Evolutionary conservation across 2,329 filamentous ascomycete species (phyloP), one percentile per base, ranked within the genome.

Genomic region (Aspergillus sp.): DNA sequence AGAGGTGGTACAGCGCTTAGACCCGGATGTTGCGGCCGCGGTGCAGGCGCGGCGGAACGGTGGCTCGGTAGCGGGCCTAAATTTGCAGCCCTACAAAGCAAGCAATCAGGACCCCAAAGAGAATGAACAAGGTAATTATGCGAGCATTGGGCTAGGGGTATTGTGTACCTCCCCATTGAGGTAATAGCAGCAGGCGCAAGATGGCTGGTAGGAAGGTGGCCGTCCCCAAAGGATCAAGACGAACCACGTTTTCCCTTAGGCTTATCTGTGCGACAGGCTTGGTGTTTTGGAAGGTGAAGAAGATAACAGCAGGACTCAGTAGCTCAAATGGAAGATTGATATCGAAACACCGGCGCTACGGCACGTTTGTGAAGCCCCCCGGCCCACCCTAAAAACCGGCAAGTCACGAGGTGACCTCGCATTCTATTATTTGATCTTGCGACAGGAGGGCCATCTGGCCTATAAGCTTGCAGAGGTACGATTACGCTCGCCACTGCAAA

Each of bases 81-180:
- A n/a, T 17, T 39, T 70, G 64, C 0, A 62, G 30, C 3, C 45
- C 17, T 4, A 64, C 28, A 5, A 64, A 70, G 2, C 47, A 58
- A 52, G 70, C 53, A 8, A 77, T 67, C 70, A 85, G 78, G 25
- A 78, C 65, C 0, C 67, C 81, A 30, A 79, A 79, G 4, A 82
- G 80, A 8, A 81, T 75, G 57, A 87, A 80, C 19, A 86, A 73
- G 1, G 81, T 83, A 39, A 86, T 81, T 53, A 85, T 76, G 23
- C 72, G 75, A 0, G 78, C 73, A 70, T 76, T 77, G 55, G 67
- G 74, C 85, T 84, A 87, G 7, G 83, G 48, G 53, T 83, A 81
- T 19, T 79, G 70, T 32, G 79, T 73, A 7, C 85, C 85, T 8
- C 83, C 85, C 82, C 83, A 87, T 65, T 87, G 81, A 49, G 87